A percentile compares a stretch with the other conserved stretches of the same genome.
Conservation (phyloP, 768 basidiomycete species). For the Suillus bovinus region DNA sequence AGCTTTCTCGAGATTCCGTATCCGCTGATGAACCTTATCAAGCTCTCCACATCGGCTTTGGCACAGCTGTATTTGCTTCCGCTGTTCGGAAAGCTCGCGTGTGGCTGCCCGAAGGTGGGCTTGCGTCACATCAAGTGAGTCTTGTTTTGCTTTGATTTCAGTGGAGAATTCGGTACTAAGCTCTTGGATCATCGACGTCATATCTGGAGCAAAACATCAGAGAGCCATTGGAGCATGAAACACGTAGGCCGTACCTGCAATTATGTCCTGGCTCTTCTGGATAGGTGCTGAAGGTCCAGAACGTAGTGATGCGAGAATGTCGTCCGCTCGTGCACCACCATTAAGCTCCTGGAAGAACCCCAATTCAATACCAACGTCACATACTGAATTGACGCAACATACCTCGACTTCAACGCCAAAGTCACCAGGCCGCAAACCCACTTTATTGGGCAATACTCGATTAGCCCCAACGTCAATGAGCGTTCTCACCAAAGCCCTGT, state of each 20-base stretch:
- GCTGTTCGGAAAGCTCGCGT: conserved; percentile 86
- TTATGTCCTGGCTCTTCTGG: conserved; percentile 87
- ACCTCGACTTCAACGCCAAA: conserved; percentile 95
- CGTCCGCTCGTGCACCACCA: conserved; percentile 72
- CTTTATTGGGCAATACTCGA: conserved; percentile 83
- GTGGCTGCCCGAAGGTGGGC: conserved; percentile 87
- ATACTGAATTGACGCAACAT: conserved; percentile 22
- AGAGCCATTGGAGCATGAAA: neutral
- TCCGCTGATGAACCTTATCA: conserved; percentile 78
- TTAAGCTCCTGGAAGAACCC: conserved; percentile 55
- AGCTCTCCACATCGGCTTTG: conserved; percentile 73
- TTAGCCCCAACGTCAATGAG: conserved; percentile 93
- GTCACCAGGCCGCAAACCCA: conserved; percentile 91
- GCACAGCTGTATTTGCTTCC: conserved; percentile 80
- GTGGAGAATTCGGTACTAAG: conserved; percentile 76
- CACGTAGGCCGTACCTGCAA: conserved; percentile 52
- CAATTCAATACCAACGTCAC: conserved; percentile 6
- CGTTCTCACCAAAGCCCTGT: conserved; percentile 80
- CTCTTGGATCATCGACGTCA: conserved; percentile 81
- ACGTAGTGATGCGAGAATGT: conserved; percentile 73
- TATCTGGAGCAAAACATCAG: conserved; percentile 50
- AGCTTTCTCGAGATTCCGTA: conserved; percentile 83
- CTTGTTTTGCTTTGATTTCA: conserved; percentile 87
- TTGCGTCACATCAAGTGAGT: conserved; percentile 84
- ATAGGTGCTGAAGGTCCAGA: conserved; percentile 75